Conservation (phyloP, 1,284 basidiomycete genomes). For the Fomitopsis pinicola region DNA sequence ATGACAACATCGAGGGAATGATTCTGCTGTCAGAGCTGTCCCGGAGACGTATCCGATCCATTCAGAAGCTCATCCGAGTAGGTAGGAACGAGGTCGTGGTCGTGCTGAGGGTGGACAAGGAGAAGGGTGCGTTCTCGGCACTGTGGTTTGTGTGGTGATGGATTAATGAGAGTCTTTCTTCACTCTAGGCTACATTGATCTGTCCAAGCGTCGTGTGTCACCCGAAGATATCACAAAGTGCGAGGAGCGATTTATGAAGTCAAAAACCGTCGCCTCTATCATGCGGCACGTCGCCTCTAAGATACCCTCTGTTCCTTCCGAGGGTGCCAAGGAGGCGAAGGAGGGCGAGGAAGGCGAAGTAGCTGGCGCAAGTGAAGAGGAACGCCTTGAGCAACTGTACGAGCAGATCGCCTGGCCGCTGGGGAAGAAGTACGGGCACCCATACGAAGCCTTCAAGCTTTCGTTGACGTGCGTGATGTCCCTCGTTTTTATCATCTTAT, state of each 20-base stretch:
- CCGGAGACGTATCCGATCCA: slow-evolving; percentile 93
- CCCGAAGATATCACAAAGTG: slow-evolving; percentile 98
- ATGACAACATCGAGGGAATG: slow-evolving; percentile 99
- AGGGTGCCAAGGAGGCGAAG: slow-evolving; percentile 35
- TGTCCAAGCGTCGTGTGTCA: slow-evolving; percentile 98
- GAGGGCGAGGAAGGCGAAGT: slow-evolving; percentile 37
- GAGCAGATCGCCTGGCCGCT: slow-evolving; percentile 94
- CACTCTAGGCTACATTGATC: slow-evolving; percentile 89
- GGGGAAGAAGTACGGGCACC: slow-evolving; percentile 89
- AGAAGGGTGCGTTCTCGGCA: slow-evolving; percentile 73
- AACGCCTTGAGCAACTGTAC: slow-evolving; percentile 80
- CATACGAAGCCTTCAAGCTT: slow-evolving; percentile 98
- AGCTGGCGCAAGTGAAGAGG: slow-evolving; percentile 60
- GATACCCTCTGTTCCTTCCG: slow-evolving; percentile 45
- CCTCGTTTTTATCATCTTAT: background rate
- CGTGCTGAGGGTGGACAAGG: slow-evolving; percentile 97
- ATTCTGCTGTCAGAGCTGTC: slow-evolving; percentile 97
- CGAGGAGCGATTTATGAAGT: slow-evolving; percentile 98
- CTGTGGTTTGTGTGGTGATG: background rate
- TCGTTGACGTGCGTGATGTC: slow-evolving; percentile 73
- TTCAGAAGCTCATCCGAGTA: slow-evolving; percentile 97
- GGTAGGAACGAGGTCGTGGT: slow-evolving; percentile 99
- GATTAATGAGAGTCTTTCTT: background rate
- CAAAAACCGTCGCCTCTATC: slow-evolving; percentile 92
- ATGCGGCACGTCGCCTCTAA: slow-evolving; percentile 93